Base-by-base conservation (phyloP, 2,329 filamentous ascomycete genomes). In the Aspergillus pseudonomiae region DNA sequence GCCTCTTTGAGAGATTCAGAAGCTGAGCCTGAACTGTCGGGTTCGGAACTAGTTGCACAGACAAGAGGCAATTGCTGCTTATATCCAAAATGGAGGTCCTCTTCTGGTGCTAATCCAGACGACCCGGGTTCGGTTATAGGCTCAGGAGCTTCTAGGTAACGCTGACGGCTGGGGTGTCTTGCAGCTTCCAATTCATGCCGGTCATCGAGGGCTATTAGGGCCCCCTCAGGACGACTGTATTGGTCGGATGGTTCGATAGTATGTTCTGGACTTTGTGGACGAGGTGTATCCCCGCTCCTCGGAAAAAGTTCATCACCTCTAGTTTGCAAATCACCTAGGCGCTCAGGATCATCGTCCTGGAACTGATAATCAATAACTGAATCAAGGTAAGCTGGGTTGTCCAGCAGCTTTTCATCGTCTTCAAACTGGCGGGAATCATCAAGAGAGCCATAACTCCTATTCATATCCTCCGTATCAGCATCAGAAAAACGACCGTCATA, bases 401-500 rank as follows among this genome's bases (percentile, higher is more conserved):
- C 78, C 24, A 75, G 58, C 30, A 77, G 63, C 19, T 65, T 68
- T 58, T 78, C 76, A 59, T 76, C 71, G 21, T 70, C 66, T 12
- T 66, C 68, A 46, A 78, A 65, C n/a, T 67, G 56, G 9, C 67
- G 71, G 39, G 73, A 72, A 36, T 73, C 70, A 30, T 72, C 71
- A 19, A 70, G 62, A 50, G 70, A 71, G 19, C 66, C 64, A 60
- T 72, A 72, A 53, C 63, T 67, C 45, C 67, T 65, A 50, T 69
- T 63, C 41, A 74, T 16, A 6, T 41, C 70, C n/a, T 80, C 78
- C 6, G 77, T 77, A 41, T 75, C 77, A 21, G 78, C 78, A 64
- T 81, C 79, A 16, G 79, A 80, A 52, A 80, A 81, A 48, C 77
- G 75, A 12, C 79, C 79, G 63, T 78, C 76, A 39, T 74, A 70